Evolutionary conservation across 176 grass and related monocot genomes (phyloP).

Genomic region (Lolium rigidum): DNA sequence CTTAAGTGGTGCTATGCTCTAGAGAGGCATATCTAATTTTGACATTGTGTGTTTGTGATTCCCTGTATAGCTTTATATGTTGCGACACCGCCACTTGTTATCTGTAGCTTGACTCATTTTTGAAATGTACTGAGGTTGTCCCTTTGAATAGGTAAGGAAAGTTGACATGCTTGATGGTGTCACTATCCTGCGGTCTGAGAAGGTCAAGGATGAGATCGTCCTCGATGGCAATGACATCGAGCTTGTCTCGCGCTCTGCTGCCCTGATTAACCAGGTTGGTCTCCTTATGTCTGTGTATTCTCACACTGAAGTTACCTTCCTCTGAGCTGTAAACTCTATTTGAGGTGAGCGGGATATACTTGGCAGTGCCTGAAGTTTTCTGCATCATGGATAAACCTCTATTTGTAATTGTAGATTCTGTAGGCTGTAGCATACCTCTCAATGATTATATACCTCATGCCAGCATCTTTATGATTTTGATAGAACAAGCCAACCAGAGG

Average conservation of each 20-base stretch:
- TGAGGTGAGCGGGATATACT: background rate
- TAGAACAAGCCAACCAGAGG: no score
- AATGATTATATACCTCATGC: background rate
- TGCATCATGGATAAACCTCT: background rate
- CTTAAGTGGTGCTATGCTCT: background rate
- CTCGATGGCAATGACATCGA: constrained; percentile 82
- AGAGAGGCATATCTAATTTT: no score
- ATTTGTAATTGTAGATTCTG: background rate
- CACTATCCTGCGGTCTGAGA: constrained; percentile 62
- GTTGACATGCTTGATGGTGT: constrained; percentile 1
- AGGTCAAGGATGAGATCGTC: constrained; percentile 85
- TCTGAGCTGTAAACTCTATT: background rate
- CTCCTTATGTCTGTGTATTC: background rate
- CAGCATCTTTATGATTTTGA: background rate
- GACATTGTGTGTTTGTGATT: background rate
- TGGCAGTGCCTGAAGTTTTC: no score
- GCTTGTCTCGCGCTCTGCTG: constrained; percentile 69
- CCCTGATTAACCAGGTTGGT: constrained; percentile 12
- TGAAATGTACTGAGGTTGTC: background rate
- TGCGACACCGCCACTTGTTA: background rate
- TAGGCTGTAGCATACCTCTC: background rate
- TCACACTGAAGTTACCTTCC: background rate
- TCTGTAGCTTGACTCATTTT: background rate
- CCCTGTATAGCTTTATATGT: background rate
- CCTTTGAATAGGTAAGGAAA: background rate